These are phyloP conservation scores for Miscanthus lutarioriparius DNA, from an alignment of 176 grass and related monocot species.

Conservation along the genomic window DNA sequence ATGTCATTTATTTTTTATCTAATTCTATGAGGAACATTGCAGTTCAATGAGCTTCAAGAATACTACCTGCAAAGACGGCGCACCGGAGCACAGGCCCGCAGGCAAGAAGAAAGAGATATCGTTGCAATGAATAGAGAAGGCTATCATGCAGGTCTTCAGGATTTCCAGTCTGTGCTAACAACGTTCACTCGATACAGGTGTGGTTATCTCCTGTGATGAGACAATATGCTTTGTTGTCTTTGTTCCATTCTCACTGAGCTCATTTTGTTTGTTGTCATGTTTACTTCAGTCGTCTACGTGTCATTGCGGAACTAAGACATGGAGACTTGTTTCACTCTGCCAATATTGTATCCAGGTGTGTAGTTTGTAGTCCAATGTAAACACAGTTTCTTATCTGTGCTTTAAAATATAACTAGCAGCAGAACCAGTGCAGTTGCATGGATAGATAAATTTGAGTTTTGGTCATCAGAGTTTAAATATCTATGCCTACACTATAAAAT, in stretches of 20 bases:
- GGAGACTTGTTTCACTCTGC: slow-evolving; percentile 97
- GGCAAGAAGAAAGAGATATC: slow-evolving; percentile 70
- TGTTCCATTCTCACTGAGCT: slow-evolving; percentile 2
- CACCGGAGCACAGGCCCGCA: slow-evolving; percentile 50
- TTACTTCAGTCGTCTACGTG: slow-evolving; percentile 71
- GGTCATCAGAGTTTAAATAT: not conserved
- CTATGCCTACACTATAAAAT: not conserved
- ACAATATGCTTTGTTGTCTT: slow-evolving; percentile 9
- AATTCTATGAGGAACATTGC: slow-evolving; percentile 35
- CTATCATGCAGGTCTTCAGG: slow-evolving; percentile 84
- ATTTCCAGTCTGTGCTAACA: slow-evolving; percentile 98
- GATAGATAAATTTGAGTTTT: not conserved
- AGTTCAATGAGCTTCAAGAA: slow-evolving; percentile 99
- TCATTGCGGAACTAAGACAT: slow-evolving; percentile 96
- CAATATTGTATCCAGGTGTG: slow-evolving; percentile 98
- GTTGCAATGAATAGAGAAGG: slow-evolving; percentile 78
- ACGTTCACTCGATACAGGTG: slow-evolving; percentile 98
- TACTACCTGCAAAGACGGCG: slow-evolving; percentile 91
- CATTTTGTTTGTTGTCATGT: slow-evolving; percentile 31
- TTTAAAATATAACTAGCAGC: slow-evolving; percentile 10
- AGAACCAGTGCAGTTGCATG: not conserved
- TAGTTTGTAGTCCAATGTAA: slow-evolving; percentile 4
- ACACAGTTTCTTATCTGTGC: not conserved
- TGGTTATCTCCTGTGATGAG: slow-evolving; percentile 6
- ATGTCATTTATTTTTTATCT: slow-evolving; percentile 31